Evolutionary conservation across 73 alveolate species (phyloP).

Genomic region (Halteria grandinella): DNA sequence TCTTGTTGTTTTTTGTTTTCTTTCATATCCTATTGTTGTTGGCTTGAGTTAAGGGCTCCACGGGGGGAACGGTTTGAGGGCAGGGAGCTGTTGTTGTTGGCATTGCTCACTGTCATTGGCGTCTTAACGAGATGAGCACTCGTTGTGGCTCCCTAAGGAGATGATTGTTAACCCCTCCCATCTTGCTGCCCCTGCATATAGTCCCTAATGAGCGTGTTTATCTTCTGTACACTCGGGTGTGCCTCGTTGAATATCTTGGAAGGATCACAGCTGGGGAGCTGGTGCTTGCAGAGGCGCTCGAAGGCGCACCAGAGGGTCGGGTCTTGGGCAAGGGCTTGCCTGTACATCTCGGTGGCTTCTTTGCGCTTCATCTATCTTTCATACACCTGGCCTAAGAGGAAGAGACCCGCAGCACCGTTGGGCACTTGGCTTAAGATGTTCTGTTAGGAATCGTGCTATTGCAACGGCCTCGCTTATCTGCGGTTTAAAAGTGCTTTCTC

Average conservation of each 20-base stretch:
- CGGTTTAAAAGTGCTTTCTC: slow-evolving; percentile 86
- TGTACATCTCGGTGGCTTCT: slow-evolving; percentile 86
- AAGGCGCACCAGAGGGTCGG: slow-evolving; percentile 97
- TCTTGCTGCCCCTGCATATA: slow-evolving; percentile 26
- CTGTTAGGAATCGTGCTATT: slow-evolving; percentile 5
- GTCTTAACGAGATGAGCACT: too few species aligned
- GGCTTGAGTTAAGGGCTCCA: too few species aligned
- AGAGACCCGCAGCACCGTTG: slow-evolving; percentile 93
- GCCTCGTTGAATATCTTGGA: slow-evolving; percentile 19
- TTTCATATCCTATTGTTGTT: too few species aligned
- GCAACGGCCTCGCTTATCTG: slow-evolving; percentile 31
- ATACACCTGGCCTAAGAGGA: slow-evolving; percentile 82
- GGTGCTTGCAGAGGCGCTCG: slow-evolving; percentile 84
- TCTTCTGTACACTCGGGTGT: neutral
- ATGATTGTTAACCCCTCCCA: too few species aligned
- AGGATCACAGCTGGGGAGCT: slow-evolving; percentile 40
- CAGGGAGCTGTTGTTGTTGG: too few species aligned
- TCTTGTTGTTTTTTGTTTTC: too few species aligned
- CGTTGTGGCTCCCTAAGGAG: too few species aligned
- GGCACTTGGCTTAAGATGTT: slow-evolving; percentile 81
- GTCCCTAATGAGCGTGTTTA: slow-evolving; percentile 39
- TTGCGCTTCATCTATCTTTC: slow-evolving; percentile 79
- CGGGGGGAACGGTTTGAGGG: too few species aligned
- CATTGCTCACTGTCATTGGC: too few species aligned
- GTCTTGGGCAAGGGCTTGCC: slow-evolving; percentile 83